Base-by-base conservation (phyloP, 805 yeast species). In the Barnettozyma botsteinii region DNA sequence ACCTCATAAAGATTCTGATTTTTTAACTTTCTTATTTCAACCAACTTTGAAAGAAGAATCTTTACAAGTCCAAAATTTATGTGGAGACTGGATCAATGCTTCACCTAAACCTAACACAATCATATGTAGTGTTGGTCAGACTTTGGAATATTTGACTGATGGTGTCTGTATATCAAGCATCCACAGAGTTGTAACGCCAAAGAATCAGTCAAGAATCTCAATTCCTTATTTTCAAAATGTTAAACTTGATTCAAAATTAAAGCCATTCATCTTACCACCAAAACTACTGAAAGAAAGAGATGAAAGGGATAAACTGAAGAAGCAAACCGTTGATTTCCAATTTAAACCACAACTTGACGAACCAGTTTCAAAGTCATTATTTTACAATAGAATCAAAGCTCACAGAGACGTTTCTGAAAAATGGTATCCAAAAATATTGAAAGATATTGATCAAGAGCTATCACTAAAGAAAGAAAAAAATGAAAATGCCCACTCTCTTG, bases 151-250 rank as follows among this genome's bases (percentile, higher is more conserved):
- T 7, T 51, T 70, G 13, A 64, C 72, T 8, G 57, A 55, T 40
- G 74, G 73, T 2, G 70, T 69, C 5, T 69, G 73, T 47, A 62
- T 65, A 35, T 71, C 74, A 8, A 64, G 73, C 5, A 66, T 66
- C 25, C 72, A 67, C 45, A 51, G 66, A 31, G 71, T 69, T 2
- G 20, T 46, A 49, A 53, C 40, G 13, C 58, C 56, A 6, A 32
- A 28, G 21, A 35, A 28, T 11, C 36, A 33, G 2, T 20, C 45
- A 19, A 70, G 71, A 38, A 53, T 65, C 7, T 65, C 70, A 12
- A 55, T 67, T 17, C 70, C 73, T 3, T 67, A 62, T 42, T 69
- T 65, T 47, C 70, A 60, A 45, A 65, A 70, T 14, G 65, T 69
- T 33, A 64, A 67, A 44, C 51, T 68, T 18, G 65, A 64, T 40